Evolutionary conservation across 306 rosid species (phyloP).

Genomic region (Dryas alaskensis): DNA sequence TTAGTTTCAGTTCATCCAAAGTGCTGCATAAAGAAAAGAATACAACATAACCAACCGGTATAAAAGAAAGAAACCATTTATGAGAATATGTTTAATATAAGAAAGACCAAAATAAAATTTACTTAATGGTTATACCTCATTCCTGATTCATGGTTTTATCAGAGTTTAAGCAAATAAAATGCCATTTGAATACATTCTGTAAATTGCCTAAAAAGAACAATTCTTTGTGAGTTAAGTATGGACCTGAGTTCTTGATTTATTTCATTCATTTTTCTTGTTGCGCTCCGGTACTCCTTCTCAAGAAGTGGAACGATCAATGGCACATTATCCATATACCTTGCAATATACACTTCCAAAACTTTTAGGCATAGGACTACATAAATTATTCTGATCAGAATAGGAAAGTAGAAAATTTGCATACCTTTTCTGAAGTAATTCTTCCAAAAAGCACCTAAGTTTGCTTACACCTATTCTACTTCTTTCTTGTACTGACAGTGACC

Average conservation of each 20-base stretch:
- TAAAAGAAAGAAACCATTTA: neutral
- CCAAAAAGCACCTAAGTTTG: conserved; percentile 77
- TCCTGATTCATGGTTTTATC: neutral
- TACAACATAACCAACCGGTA: conserved; percentile 19
- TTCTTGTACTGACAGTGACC: conserved; percentile 73
- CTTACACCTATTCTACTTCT: conserved; percentile 91
- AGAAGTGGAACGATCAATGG: conserved; percentile 95
- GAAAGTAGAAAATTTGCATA: conserved; percentile 10
- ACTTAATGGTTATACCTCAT: neutral
- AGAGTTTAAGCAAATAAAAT: neutral
- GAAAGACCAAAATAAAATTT: neutral
- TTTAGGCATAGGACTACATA: conserved; percentile 18
- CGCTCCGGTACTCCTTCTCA: conserved; percentile 83
- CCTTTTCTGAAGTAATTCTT: conserved; percentile 90
- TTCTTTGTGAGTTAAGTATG: conserved; percentile 4
- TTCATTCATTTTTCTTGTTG: conserved; percentile 68
- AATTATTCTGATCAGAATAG: neutral
- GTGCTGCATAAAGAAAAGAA: conserved; percentile 54
- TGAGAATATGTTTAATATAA: neutral
- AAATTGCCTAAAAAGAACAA: neutral
- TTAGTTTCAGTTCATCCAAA: conserved; percentile 81
- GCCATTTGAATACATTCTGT: neutral
- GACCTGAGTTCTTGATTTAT: conserved; percentile 87
- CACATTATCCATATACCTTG: conserved; percentile 86
- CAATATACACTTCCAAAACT: conserved; percentile 34